Evolutionary conservation across 2,329 filamentous ascomycete genomes (phyloP), one percentile per base, ranked within the genome.

Genomic region (Blastomyces percursus): DNA sequence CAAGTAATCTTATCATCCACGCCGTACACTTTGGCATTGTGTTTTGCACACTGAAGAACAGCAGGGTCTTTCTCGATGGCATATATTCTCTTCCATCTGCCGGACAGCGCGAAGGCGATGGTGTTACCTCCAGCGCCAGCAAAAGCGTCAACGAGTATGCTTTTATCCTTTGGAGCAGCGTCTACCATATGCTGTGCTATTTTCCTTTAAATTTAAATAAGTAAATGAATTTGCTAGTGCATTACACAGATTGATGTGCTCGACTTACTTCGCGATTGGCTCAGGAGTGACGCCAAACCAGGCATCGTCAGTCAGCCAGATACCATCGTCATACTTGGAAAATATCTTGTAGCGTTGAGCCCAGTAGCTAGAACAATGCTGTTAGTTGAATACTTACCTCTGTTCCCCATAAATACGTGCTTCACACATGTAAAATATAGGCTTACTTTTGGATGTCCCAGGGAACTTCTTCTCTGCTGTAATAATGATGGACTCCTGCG

Each of bases 281-380:
- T 99, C 93, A 16, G 94, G 92, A 0, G 95, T 99, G 8, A 97
- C 92, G 62, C 92, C 94, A 73, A 94, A 99, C 94, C 94, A 99
- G 61, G 91, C 89, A 76, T 93, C 88, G 73, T 96, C 87, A 0
- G 95, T 99, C 81, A 99, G 85, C 80, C 86, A 88, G 67, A 99
- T 83, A 62, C 91, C 93, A 63, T 92, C 83, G 72, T 96, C 88
- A 72, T 96, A 99, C 69, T 82, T 83, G 19, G 87, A 87, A 76
- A 96, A 99, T 67, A 99, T 89, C 60, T 86, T 87, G 74, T 94
- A 87, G 64, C 94, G 85, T 71, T 97, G 92, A 19, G 87, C 82
- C 84, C 90, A 99, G 76, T 99, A 99, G 73, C 91, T 95, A 63
- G 59, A 11, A 50, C 5, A 16, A 14, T 9, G 16, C 11, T n/a